phyloP scores from a whole-genome alignment of 805 yeast genomes.

The Saturnispora galanensis region DNA sequence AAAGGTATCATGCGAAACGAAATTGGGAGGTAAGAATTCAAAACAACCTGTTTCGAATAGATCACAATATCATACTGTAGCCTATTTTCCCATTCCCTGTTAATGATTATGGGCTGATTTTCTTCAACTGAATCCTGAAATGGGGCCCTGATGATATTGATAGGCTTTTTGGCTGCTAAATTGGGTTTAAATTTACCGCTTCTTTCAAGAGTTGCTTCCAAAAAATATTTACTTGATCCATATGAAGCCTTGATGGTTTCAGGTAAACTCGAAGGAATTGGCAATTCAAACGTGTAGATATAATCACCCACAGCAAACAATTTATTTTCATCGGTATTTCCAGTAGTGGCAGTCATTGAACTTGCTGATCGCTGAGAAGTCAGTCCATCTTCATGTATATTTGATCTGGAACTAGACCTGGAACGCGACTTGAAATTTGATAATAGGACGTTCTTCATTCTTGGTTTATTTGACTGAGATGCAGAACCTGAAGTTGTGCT shows the following conservation, averaged over 20 bases:
- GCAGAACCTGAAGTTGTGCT: constrained; percentile 19
- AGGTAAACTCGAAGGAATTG: constrained; percentile 72
- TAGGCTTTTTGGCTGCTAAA: constrained; percentile 50
- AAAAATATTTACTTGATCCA: constrained; percentile 64
- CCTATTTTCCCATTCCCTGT: constrained; percentile 90
- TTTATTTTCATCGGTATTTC: constrained; percentile 18
- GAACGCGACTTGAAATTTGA: constrained; percentile 2
- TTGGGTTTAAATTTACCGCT: constrained; percentile 81
- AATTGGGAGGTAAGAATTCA: constrained; percentile 76
- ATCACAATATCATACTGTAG: constrained; percentile 82
- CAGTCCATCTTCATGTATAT: neutral
- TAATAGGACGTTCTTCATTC: constrained; percentile 2
- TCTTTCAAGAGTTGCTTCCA: constrained; percentile 65
- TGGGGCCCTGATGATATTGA: constrained; percentile 65
- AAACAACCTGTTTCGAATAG: constrained; percentile 78
- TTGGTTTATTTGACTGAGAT: neutral
- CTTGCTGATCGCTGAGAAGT: neutral
- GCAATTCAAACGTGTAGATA: constrained; percentile 83
- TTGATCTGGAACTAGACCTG: neutral
- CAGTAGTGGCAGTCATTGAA: neutral
- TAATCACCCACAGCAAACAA: constrained; percentile 82
- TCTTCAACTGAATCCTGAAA: constrained; percentile 74
- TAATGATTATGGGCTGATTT: constrained; percentile 85
- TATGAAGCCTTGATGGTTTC: constrained; percentile 71
- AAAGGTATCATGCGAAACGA: constrained; percentile 78